Evolutionary conservation across 129 eudicot species (phyloP), one percentile per base, ranked within the genome.

Genomic region (Tanacetum coccineum): DNA sequence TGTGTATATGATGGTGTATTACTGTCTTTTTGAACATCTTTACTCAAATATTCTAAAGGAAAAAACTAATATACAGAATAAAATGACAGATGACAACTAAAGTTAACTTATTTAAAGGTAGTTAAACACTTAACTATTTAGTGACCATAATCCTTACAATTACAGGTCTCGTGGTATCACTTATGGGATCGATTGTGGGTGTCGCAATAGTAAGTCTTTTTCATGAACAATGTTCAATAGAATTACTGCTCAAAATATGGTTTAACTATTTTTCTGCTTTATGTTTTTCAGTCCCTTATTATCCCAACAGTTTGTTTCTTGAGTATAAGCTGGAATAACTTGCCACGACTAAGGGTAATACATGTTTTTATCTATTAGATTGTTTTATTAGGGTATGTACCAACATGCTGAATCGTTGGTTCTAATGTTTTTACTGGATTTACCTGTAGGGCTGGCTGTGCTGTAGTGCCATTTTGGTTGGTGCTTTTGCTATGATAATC

Each of bases 261-360:
- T 46, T 46, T 46, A 46, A 46, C 51, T 11, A 46, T 46, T 2
- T 46, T 11, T 46, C 51, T 46, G 51, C 51, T 46, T 46, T 46
- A 12, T 46, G 51, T 46, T 46, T 46, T 46, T 11, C 51, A 46
- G 51, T 46, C 51, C 3, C 51, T 46, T 14, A 46, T 46, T 46
- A 46, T 46, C 51, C 51, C 51, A 46, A 46, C 51, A 46, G 51
- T 46, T 46, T 46, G 51, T 46, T 46, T 46, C 51, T 46, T 46
- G n/a, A 14, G 14, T 46, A 46, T 46, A 46, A 11, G 5, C 14
- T 46, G 51, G 51, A 46, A 46, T 46, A 46, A 46, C 51, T 46
- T 46, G n/a, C 51, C 51, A 46, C 51, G 51, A 46, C 51, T 46
- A 46, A 46, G 51, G 50, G 50, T 46, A 46, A 46, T 46, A 46